Conservation (phyloP, 495 filamentous ascomycete genomes). For the Neurospora tetrasperma region DNA sequence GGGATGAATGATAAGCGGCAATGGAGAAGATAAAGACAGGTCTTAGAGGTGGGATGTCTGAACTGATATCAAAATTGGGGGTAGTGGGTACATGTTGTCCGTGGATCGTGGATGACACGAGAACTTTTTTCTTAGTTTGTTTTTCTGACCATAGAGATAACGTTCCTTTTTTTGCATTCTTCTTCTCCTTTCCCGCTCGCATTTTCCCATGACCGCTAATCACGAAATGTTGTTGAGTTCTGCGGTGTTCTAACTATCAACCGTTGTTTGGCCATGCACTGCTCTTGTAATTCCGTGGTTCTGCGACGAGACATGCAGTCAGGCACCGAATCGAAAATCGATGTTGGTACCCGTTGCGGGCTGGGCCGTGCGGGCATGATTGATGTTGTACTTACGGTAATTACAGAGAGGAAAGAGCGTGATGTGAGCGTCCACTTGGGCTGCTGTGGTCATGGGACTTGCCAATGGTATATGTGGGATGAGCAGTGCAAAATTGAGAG, state of each 20-base stretch:
- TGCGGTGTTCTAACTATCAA: not conserved
- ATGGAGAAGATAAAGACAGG: no score
- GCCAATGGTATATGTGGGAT: not conserved
- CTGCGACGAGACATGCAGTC: not conserved
- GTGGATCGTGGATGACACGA: no score
- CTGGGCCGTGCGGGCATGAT: not conserved
- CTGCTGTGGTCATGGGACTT: not conserved
- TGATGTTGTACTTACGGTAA: not conserved
- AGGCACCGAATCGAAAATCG: not conserved
- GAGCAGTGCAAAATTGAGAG: not conserved
- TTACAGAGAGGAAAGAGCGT: not conserved
- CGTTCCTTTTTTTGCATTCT: not conserved
- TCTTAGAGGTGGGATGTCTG: no score
- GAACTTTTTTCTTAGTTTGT: no score
- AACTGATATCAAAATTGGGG: no score
- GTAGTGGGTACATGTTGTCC: no score
- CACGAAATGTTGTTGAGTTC: not conserved
- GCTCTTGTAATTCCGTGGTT: not conserved
- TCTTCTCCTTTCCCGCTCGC: no score
- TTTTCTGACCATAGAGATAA: no score
- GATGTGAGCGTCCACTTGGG: not conserved
- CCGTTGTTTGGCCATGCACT: not conserved
- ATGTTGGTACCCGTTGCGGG: not conserved
- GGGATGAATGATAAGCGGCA: not conserved
- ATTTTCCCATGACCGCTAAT: not conserved